Percentiles rank a stretch among this genome's conserved stretches.
phyloP scores from a whole-genome alignment of 2,329 filamentous ascomycete genomes.

The Verticillium nubilum region DNA sequence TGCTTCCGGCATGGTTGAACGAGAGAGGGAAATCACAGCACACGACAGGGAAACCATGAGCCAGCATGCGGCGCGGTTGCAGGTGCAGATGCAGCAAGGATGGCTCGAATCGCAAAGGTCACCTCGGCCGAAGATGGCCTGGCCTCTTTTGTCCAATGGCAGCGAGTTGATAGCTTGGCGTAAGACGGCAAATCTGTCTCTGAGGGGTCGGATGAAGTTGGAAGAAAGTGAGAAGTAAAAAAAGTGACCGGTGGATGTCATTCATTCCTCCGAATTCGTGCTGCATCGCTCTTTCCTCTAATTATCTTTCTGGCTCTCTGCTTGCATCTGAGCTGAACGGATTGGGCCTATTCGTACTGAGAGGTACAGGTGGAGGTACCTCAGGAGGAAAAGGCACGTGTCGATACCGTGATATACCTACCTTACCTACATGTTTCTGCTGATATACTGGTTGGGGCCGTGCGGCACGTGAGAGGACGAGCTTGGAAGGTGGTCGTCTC shows the following conservation, averaged over 20 bases:
- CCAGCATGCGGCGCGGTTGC: neutral
- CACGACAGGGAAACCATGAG: neutral
- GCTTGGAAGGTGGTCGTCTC: neutral
- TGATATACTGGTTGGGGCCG: neutral
- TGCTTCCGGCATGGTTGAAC: neutral
- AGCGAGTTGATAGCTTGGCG: neutral
- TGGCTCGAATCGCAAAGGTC: neutral
- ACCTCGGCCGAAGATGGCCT: neutral
- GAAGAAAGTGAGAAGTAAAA: neutral
- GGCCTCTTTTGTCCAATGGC: neutral
- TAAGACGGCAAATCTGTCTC: neutral
- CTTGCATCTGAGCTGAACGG: neutral
- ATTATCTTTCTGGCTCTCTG: neutral
- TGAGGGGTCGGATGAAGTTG: neutral
- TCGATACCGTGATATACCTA: no score
- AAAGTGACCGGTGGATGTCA: neutral
- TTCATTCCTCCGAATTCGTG: neutral
- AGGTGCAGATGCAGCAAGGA: neutral
- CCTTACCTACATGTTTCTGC: neutral
- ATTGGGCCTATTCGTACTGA: neutral
- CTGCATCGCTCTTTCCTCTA: neutral
- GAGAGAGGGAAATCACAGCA: neutral
- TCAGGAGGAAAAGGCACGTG: no score
- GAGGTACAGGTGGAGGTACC: no score
- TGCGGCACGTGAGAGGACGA: neutral